Percentiles rank a stretch among this genome's conserved stretches.
These are phyloP conservation scores for Fragilaria crotonensis DNA, from an alignment of 108 stramenopile species.

Conservation along the genomic window DNA sequence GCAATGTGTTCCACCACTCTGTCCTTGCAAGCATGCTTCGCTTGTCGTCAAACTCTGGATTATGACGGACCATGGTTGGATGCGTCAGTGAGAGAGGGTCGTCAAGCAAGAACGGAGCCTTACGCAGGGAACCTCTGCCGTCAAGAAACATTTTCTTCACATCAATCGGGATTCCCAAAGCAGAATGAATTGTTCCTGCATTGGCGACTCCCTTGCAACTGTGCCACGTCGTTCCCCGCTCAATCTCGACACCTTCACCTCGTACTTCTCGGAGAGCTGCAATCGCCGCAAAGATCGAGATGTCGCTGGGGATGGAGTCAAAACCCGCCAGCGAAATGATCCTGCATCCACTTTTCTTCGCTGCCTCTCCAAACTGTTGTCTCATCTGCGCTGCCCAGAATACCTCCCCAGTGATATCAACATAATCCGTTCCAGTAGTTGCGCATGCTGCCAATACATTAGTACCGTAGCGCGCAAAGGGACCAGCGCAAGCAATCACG, in stretches of 20 bases:
- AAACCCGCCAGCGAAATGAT: slow-evolving; percentile 79
- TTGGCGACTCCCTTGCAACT: slow-evolving; percentile 19
- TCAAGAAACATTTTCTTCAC: slow-evolving; percentile 7
- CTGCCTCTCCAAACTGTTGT: slow-evolving; percentile 35
- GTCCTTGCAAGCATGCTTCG: slow-evolving; percentile 16
- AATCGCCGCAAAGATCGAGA: slow-evolving; percentile 37
- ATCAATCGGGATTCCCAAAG: slow-evolving; percentile 14
- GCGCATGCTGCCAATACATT: slow-evolving; percentile 77
- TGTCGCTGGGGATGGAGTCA: slow-evolving; percentile 78
- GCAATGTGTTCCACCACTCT: slow-evolving; percentile 42
- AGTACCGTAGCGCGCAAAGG: slow-evolving; percentile 70
- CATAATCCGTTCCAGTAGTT: slow-evolving; percentile 71
- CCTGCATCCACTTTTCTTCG: slow-evolving; percentile 49
- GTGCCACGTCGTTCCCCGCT: slow-evolving; percentile 26
- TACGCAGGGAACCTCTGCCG: slow-evolving; percentile 2
- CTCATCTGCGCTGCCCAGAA: slow-evolving; percentile 76
- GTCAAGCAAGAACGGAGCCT: slow-evolving; percentile 24
- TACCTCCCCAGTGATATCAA: slow-evolving; percentile 92
- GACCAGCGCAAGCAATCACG: slow-evolving; percentile 78
- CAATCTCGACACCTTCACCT: slow-evolving; percentile 2
- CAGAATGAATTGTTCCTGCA: slow-evolving; percentile 30
- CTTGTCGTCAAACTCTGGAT: slow-evolving; percentile 14
- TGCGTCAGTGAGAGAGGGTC: slow-evolving; percentile 35
- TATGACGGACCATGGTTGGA: slow-evolving; percentile 12
- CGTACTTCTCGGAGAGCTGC: slow-evolving; percentile 15